Base-by-base conservation (phyloP, 2,329 filamentous ascomycete species). In the Whalleya microplaca region DNA sequence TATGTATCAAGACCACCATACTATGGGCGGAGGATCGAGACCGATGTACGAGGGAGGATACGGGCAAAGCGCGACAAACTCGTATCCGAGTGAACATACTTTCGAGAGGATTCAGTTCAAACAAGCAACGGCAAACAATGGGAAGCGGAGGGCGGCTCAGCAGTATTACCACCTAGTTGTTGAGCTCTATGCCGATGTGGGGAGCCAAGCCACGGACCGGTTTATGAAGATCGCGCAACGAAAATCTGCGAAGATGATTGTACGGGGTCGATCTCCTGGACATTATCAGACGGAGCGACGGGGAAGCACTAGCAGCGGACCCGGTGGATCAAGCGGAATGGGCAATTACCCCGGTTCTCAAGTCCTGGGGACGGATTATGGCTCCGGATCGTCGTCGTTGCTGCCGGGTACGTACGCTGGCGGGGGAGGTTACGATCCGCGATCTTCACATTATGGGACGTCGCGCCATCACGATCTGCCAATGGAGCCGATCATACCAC, bases 41-140 rank as follows among this genome's bases (percentile, higher is more conserved):
- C 65, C 68, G 21, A 62, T 75, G 23, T 84, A 81, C 62, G 74
- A 80, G 45, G 55, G 63, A 10, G 69, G 50, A 76, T 79, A 66
- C 69, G 72, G 32, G 73, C 77, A 63, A 62, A 69, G 45, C 54
- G 64, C 54, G 46, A 72, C 74, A 56, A 67, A 70, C 46, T 69
- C 74, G 0, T 74, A 76, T 16, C 77, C 80, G 4, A 81, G 76
- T 6, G 83, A 86, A 63, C 80, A 85, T 61, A 85, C 81, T 0
- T 97, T 96, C 70, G 92, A 96, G 70, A 87, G 93, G 10, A 95
- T 96, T 49, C 92, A 96, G 67, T 97, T 96, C 82, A 96, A 96
- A 72, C 91, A 91, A 63, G 92, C 93, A 1, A 96, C 92, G 0
- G 91, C 92, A 21, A 97, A 96, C 76, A 97, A 97, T 64, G 92